Base-by-base conservation (phyloP, 495 filamentous ascomycete species). In the Aspergillus haitiensis region DNA sequence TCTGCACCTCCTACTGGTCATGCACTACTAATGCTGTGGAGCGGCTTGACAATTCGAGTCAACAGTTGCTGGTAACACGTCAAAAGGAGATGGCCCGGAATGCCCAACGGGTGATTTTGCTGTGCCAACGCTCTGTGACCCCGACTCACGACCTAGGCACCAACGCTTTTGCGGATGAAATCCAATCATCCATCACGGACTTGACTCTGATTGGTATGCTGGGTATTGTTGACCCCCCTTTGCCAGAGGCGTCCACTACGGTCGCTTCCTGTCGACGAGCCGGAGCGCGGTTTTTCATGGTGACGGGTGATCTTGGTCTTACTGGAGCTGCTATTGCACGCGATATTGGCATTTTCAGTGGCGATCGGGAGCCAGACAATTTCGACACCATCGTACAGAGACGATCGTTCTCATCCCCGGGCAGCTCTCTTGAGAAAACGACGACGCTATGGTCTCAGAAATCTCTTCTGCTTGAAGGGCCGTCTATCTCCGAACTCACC, bases 251-350 rank as follows among this genome's bases (percentile, higher is more conserved):
- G 5, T 78, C 81, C 1, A 70, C 72, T 6, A 74, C 74, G 0
- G 74, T 78, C 0, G 64, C 67, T 15, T 63, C 69, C 16, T 88
- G 86, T 61, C 82, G 86, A 42, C 64, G 72, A 33, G 83, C 86
- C 42, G 86, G 86, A n/a, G 86, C 87, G 37, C 75, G 78, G 1
- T 79, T 84, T 56, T 78, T 79, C 64, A 84, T 84, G 81, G 79
- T 84, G 9, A 91, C 88, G 27, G 88, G 89, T 35, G 88, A 92
- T 66, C 88, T 86, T 62, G 83, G 84, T 10, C 76, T 88, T 18
- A 91, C 88, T 2, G 88, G 87, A 0, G 78, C 82, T 60, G 85
- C 87, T 3, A 90, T 91, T 58, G 87, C 87, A 6, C 70, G 74
- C 4, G 81, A 88, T 18, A 85, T 84, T 61, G 86, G 86, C 11